Percentiles rank a stretch among this genome's conserved stretches.
Conservation (phyloP, 305 asterid species). For the Fraxinus angustifolia region DNA sequence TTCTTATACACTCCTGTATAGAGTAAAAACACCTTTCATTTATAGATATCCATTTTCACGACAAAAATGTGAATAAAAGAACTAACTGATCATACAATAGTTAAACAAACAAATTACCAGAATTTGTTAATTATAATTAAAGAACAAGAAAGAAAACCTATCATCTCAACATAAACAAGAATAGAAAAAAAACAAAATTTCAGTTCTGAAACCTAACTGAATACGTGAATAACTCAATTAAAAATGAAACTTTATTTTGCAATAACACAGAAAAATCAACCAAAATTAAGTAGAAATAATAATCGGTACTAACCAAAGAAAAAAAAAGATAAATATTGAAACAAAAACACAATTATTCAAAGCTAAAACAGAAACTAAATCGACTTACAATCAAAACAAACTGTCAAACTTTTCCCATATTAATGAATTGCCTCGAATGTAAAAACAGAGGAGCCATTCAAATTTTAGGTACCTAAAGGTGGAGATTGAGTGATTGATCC, state of each 20-base stretch:
- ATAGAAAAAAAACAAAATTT: not conserved
- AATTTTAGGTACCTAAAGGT: constrained; percentile 30
- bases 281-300: not conserved
- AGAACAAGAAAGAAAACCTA: not conserved
- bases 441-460: constrained; percentile 8
- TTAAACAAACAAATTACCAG: constrained; percentile 14
- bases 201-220: not conserved
- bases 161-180: not conserved
- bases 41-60: not conserved
- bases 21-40: constrained; percentile 7
- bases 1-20: constrained; percentile 28
- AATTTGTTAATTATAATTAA: not conserved
- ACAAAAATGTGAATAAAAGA: not conserved
- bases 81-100: not conserved
- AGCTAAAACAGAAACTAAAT: not conserved
- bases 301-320: not conserved
- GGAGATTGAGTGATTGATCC: constrained; percentile 25
- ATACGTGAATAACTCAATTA: not conserved
- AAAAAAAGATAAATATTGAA: not conserved
- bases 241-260: not conserved
- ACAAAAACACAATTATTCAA: constrained; percentile 9
- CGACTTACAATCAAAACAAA: not conserved
- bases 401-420: not conserved
- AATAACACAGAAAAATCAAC: constrained; percentile 21
- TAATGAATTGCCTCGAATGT: not conserved